phyloP scores from a whole-genome alignment of 1,284 basidiomycete species.

The Golubevia sp. region DNA sequence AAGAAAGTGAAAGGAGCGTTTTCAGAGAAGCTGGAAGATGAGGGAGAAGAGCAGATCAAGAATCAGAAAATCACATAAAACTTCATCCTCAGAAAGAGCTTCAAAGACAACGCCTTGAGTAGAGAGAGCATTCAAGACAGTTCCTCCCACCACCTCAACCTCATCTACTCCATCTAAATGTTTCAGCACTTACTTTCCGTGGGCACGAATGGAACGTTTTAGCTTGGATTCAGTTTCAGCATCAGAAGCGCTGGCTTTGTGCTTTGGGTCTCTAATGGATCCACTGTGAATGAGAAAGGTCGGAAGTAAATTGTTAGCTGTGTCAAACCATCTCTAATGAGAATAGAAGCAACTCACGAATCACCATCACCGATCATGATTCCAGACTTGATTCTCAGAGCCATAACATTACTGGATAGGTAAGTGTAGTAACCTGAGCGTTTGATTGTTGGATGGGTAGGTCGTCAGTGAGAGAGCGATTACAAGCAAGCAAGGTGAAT shows the following conservation, averaged over 20 bases:
- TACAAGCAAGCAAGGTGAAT: not conserved
- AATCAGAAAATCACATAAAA: not conserved
- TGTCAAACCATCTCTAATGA: too few relatives aligned
- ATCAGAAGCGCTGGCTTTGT: constrained; percentile 14
- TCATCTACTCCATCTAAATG: too few relatives aligned
- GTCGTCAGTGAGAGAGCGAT: not conserved
- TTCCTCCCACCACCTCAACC: too few relatives aligned
- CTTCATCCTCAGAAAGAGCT: not conserved
- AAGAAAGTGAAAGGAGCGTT: constrained; percentile 49
- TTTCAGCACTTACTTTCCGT: constrained; percentile 34
- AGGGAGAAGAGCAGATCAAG: not conserved
- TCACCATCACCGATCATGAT: constrained; percentile 34
- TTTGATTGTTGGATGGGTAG: not conserved
- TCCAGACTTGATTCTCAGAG: constrained; percentile 41
- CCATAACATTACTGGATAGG: constrained; percentile 40
- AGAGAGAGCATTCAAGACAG: too few relatives aligned
- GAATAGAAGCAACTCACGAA: constrained; percentile 15
- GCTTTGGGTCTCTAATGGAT: constrained; percentile 10
- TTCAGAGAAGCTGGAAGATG: not conserved
- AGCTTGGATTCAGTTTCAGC: constrained; percentile 33
- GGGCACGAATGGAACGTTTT: constrained; percentile 42
- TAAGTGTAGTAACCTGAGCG: constrained; percentile 46
- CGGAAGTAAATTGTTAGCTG: too few relatives aligned
- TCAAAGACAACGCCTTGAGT: constrained; percentile 15
- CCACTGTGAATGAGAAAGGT: not conserved